Base-by-base conservation (phyloP, 1,284 basidiomycete genomes). In the Leccinum solheimii region DNA sequence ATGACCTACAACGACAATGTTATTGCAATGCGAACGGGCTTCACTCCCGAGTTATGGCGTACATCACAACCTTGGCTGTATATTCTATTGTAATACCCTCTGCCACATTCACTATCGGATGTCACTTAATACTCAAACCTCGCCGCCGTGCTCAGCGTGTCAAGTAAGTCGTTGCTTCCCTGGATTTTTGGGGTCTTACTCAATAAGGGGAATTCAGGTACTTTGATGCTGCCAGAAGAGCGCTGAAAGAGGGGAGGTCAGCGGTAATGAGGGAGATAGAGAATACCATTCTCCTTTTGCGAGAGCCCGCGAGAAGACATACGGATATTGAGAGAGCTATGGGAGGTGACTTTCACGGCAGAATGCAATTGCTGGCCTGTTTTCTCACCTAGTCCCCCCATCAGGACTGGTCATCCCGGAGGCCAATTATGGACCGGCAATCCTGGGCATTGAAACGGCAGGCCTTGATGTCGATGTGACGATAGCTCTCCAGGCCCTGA, bases 401-500 rank as follows among this genome's bases (percentile, higher is more conserved):
- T 57, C 56, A 86, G 87, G 90, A 56, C 77, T 93, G n/a, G 81
- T 92, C 57, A 81, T 93, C 65, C 70, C 86, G 53, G 82, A 85
- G 61, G 90, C 88, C 3, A 77, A 76, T 50, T 93, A 92, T 68
- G 86, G 87, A 27, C 80, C 81, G 59, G 56, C 60, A 27, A 34
- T 26, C 55, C 53, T 79, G 55, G 81, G 84, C 65, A 80, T 81
- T 56, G 80, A 79, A 61, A 77, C 79, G 5, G 74, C 78, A 59
- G 84, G 83, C 57, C 78, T 90, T 30, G 77, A 81, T 52, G 82
- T 93, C 65, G 87, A 95, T 75, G 92, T 95, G 40, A 90, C 87
- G 19, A 79, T 91, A 34, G 85, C 95, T 3, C 71, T 97, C 30
- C 94, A 96, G 78, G 87, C 92, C 26, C 80, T 97, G 16, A 91